A percentile compares a stretch with the other conserved stretches of the same genome.
phyloP scores from a whole-genome alignment of 2,329 filamentous ascomycete species.

The Aspergillus tubingensis region DNA sequence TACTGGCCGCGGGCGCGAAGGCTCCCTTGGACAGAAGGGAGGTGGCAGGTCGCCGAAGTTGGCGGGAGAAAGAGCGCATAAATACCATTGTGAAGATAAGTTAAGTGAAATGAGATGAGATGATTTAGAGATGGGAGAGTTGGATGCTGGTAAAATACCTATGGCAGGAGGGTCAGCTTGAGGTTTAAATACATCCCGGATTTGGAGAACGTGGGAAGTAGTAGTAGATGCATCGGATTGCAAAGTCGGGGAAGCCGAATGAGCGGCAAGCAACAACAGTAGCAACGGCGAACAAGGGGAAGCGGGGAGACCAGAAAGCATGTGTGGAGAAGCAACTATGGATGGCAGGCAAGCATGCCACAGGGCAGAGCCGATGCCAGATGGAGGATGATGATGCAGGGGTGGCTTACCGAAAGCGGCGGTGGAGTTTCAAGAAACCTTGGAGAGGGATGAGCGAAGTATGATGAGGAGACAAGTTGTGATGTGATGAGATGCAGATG shows the following conservation, averaged over 20 bases:
- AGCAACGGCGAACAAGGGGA: constrained; percentile 6
- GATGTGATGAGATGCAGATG: constrained; percentile 8
- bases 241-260: constrained; percentile 8
- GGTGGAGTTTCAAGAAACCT: background rate
- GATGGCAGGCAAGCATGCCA: background rate
- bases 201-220: background rate
- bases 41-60: constrained; percentile 56
- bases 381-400: background rate
- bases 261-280: background rate
- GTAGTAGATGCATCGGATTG: background rate
- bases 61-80: constrained; percentile 61
- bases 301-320: constrained; percentile 1
- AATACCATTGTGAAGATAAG: constrained; percentile 59
- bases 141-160: background rate
- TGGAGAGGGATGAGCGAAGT: constrained; percentile 3
- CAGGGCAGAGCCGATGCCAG: background rate
- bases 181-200: constrained; percentile 6
- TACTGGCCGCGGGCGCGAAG: constrained; percentile 33
- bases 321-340: constrained; percentile 6
- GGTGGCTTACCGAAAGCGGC: constrained; percentile 13
- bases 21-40: constrained; percentile 50
- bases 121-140: background rate
- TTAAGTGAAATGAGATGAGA: background rate
- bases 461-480: constrained; percentile 5
- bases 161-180: constrained; percentile 15